Evolutionary conservation across 176 grass and related monocot genomes (phyloP).

Genomic region (Raddia guianensis): DNA sequence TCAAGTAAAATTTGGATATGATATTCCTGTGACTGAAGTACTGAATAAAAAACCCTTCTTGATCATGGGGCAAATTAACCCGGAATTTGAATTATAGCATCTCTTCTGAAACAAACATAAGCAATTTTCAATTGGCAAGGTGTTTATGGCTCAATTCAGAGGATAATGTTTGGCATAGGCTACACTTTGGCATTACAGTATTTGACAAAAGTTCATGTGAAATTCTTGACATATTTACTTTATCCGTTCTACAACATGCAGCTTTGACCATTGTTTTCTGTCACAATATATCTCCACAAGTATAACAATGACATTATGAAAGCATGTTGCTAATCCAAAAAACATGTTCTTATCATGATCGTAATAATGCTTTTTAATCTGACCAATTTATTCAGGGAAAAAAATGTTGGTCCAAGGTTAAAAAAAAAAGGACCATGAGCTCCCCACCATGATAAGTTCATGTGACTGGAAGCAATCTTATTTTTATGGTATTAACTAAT

Average conservation of each 20-base stretch:
- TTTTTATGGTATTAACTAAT: conserved; percentile 1
- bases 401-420: not conserved
- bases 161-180: not conserved
- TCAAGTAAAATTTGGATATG: conserved; percentile 22
- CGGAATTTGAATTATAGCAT: conserved; percentile 22
- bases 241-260: not conserved
- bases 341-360: not conserved
- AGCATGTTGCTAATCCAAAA: not conserved
- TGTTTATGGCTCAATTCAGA: conserved; percentile 20
- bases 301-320: not conserved
- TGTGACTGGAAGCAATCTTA: not conserved
- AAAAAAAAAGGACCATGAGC: not conserved
- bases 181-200: conserved; percentile 2
- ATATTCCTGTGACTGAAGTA: not conserved
- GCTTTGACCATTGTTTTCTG: conserved; percentile 15
- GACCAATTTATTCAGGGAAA: conserved; percentile 3
- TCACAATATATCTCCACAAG: not conserved
- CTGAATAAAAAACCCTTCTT: conserved; percentile 3
- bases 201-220: not conserved
- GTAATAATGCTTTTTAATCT: not conserved
- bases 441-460: conserved; percentile 14
- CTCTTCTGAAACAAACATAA: conserved; percentile 1
- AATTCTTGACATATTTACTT: conserved; percentile 7
- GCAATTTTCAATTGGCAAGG: conserved; percentile 26
- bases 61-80: conserved; percentile 26